Evolutionary conservation across 352 stramenopile genomes (phyloP).

Genomic region (Blastocystis sp.): DNA sequence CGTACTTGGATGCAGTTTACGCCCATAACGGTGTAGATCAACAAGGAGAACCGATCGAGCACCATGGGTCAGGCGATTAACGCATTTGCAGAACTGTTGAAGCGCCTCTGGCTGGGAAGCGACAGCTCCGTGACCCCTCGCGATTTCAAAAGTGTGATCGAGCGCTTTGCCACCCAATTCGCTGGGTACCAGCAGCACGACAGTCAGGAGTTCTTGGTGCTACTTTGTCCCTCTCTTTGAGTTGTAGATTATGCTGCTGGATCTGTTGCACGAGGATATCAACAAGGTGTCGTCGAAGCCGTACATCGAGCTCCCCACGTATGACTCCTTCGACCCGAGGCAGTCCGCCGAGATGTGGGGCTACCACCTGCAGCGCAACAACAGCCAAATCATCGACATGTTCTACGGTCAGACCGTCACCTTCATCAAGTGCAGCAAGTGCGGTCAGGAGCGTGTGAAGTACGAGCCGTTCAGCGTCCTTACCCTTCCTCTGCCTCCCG

Average conservation of each 20-base stretch:
- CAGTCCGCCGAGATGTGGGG: conserved; percentile 74
- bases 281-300: conserved; percentile 84
- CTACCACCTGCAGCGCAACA: conserved; percentile 74
- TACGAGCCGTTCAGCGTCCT: conserved; percentile 75
- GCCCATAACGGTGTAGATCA: conserved; percentile 75
- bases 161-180: conserved; percentile 75
- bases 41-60: conserved; percentile 80
- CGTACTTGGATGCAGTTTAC: neutral
- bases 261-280: conserved; percentile 83
- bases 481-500: conserved; percentile 73
- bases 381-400: conserved; percentile 77
- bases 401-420: conserved; percentile 78
- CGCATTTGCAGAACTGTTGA: conserved; percentile 78
- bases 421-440: conserved; percentile 74
- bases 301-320: conserved; percentile 78
- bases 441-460: conserved; percentile 72
- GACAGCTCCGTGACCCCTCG: conserved; percentile 70
- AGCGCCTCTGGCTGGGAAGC: conserved; percentile 77
- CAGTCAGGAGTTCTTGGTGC: conserved; percentile 79
- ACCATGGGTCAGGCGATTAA: conserved; percentile 80
- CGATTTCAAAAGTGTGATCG: conserved; percentile 74
- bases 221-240: conserved; percentile 69
- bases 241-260: conserved; percentile 77
- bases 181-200: conserved; percentile 84
- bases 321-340: conserved; percentile 73